These are phyloP conservation scores for Hortaea sp. DNA, from an alignment of 2,329 filamentous ascomycete genomes.

Conservation along the genomic window DNA sequence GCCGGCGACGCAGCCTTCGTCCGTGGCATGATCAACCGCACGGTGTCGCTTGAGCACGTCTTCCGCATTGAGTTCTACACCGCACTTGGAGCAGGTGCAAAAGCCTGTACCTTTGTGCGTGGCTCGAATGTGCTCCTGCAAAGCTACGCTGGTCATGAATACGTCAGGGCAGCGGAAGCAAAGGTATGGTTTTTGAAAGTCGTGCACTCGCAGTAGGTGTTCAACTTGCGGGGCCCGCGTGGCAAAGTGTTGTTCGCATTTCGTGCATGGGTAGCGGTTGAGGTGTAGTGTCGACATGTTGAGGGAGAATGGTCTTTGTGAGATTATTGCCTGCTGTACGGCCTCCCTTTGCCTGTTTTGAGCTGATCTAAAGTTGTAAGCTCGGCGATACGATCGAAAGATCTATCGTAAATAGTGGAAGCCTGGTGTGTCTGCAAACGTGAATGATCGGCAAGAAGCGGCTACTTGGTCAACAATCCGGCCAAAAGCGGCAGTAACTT, in stretches of 20 bases:
- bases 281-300: not conserved
- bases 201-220: not conserved
- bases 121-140: not conserved
- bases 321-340: too few species aligned
- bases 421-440: too few species aligned
- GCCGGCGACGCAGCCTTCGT: not conserved
- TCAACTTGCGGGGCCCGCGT: not conserved
- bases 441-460: too few species aligned
- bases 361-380: too few species aligned
- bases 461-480: too few species aligned
- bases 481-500: too few species aligned
- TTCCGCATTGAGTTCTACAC: not conserved
- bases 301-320: too few species aligned
- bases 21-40: not conserved
- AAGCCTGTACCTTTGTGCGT: not conserved
- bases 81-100: not conserved
- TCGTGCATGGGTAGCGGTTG: not conserved
- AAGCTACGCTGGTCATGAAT: not conserved
- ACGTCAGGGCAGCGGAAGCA: not conserved
- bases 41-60: not conserved
- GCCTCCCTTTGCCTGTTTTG: too few species aligned
- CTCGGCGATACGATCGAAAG: too few species aligned
- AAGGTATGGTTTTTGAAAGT: not conserved
- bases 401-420: too few species aligned
- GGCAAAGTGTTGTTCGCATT: not conserved